Evolutionary conservation across 192 early-diverging fungal genomes (phyloP), one percentile per base, ranked within the genome.

Genomic region (Coemansia sp.): DNA sequence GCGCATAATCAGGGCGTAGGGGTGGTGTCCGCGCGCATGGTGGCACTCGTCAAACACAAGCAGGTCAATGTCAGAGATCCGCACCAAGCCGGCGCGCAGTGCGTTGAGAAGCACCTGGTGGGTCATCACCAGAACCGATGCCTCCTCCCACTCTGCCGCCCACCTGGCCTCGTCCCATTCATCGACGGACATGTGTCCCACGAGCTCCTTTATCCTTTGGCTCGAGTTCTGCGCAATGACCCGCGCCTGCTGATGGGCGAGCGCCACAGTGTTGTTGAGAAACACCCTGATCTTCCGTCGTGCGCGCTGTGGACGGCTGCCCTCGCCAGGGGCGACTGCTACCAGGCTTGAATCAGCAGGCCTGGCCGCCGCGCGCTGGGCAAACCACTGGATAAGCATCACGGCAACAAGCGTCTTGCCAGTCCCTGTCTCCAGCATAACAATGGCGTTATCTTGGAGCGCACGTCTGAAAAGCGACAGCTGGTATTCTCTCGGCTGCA

Each of bases 11-110:
- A 87, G 67, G 50, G 87, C 81, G 71, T 90, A 94, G 0, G 88
- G 86, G 60, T 92, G 89, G 32, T 83, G 80, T 58, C 86, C 85
- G 15, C 87, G 76, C 4, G 93, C 83, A 67, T 98, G 91, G 75
- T 98, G 95, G 53, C 90, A 92, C 69, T 98, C 95, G 70, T 98
- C 95, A 81, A 98, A 92, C n/a, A 98, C 84, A 6, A 98, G 75
- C 53, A 98, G 67, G 65, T 90, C 82, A 29, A 95, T 85, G 83
- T 86, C 70, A 0, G 80, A 46, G 60, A 98, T 68, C 17, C 64
- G 67, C 15, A 91, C 59, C 58, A 78, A 88, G 1, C 87, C 92
- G 35, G 85, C 83, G 2, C 87, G 86, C 36, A 98, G 65, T 1
- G 87, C 83, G 65, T 93, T 87, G 50, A 91, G 79, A 22, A 98